Base-by-base conservation (phyloP, 768 basidiomycete species). In the Leccinum incarnatum region DNA sequence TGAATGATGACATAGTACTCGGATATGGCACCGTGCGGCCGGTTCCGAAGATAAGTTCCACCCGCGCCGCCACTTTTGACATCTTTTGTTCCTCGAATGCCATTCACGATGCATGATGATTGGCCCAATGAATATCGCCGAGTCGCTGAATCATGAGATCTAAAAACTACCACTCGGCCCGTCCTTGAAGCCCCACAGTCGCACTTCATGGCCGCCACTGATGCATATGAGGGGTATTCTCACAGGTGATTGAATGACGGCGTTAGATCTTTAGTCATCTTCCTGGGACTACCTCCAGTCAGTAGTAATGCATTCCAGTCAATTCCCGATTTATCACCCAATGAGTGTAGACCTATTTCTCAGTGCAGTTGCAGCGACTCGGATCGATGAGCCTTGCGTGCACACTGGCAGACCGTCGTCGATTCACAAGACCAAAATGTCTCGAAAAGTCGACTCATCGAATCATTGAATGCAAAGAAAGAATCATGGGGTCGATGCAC, bases 11-110 rank as follows among this genome's bases (percentile, higher is more conserved):
- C 37, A 37, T 36, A 32, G 10, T 30, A 30, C 32, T 10, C 10
- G 30, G 30, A 11, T 5, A 32, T 11, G 11, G 32, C 11, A 32
- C 23, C 23, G 23, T 23, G 23, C 11, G 32, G 32, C 32, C 32
- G 62, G 62, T n/a, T n/a, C 37, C 37, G 40, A 40, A 8, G 4
- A 47, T 53, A 48, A 57, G 36, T 51, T 55, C 62, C 62, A 53
- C 45, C 61, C 37, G 56, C 50, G 40, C 42, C 36, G 49, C 29
- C 34, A 47, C 4, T 50, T n/a, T 21, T 14, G 10, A 27, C 23
- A 48, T 27, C 14, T 29, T 37, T 30, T n/a, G 17, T 50, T 9
- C 15, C 47, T n/a, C 17, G 40, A n/a, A 40, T n/a, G 17, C 2
- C n/a, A n/a, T n/a, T 40, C 23, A 23, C 3, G 23, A 23, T 23